Conservation (phyloP, 1,284 basidiomycete species). For the Ceratorhiza oryzae-sativae region DNA sequence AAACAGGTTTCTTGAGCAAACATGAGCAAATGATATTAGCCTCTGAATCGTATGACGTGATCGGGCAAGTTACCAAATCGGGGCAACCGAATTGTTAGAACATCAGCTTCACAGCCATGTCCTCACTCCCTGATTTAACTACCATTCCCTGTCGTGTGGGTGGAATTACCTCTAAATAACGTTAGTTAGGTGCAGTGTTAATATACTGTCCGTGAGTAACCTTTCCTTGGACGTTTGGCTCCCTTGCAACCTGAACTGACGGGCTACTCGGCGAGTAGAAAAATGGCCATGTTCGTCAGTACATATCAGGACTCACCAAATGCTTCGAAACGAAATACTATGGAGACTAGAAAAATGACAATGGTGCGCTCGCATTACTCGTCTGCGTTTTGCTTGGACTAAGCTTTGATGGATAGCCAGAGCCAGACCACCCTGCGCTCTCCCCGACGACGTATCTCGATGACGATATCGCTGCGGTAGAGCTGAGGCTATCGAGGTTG, state of each 20-base stretch:
- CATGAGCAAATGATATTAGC: too few relatives aligned
- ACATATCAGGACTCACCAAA: neutral
- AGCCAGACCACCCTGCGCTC: neutral
- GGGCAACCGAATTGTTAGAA: neutral
- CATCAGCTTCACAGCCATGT: conserved; percentile 14
- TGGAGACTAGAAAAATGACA: neutral
- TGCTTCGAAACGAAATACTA: conserved; percentile 1
- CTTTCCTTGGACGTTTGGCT: neutral
- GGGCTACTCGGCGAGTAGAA: neutral
- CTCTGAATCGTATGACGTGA: neutral
- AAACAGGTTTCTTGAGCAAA: neutral
- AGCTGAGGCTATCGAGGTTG: neutral
- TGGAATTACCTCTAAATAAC: neutral
- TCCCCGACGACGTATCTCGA: neutral
- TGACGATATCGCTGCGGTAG: neutral
- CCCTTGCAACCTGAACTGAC: neutral
- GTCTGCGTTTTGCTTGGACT: neutral
- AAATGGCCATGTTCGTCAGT: neutral
- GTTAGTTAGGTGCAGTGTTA: neutral
- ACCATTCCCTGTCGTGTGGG: neutral
- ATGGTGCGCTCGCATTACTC: neutral
- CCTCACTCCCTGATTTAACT: neutral
- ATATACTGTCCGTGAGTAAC: neutral
- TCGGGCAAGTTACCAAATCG: neutral
- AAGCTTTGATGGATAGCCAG: conserved; percentile 1